A percentile compares a stretch with the other conserved stretches of the same genome.
phyloP scores from a whole-genome alignment of 2,329 filamentous ascomycete genomes.

The Colletotrichum melonis region DNA sequence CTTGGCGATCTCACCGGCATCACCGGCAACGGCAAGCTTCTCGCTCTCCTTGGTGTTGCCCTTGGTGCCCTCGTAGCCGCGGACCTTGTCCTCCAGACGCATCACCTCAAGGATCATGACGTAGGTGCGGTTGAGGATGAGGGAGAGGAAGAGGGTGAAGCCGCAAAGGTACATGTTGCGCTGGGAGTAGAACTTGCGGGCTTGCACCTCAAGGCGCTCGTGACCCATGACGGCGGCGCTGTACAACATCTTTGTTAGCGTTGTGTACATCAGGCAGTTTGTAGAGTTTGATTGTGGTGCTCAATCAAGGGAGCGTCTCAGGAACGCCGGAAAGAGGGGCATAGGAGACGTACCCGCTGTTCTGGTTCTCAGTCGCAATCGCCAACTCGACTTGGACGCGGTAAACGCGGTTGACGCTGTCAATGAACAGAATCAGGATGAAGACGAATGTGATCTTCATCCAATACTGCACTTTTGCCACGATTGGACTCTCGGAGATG shows the following conservation, averaged over 20 bases:
- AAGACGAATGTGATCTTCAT: conserved; percentile 99
- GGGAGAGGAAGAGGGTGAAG: conserved; percentile 97
- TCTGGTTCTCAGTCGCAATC: conserved; percentile 73
- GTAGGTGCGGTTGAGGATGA: conserved; percentile 99
- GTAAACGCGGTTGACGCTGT: conserved; percentile 85
- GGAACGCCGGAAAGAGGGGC: background rate
- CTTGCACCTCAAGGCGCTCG: conserved; percentile 98
- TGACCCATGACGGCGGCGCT: conserved; percentile 81
- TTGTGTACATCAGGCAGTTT: background rate
- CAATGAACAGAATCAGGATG: conserved; percentile 97
- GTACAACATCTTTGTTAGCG: conserved; percentile 3
- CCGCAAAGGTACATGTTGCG: conserved; percentile 99
- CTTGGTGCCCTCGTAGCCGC: conserved; percentile 74
- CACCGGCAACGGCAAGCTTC: conserved; percentile 78
- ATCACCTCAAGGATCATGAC: conserved; percentile 95
- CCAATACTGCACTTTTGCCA: conserved; percentile 96
- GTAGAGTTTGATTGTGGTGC: background rate
- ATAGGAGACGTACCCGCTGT: conserved; percentile 56
- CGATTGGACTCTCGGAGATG: conserved; percentile 85
- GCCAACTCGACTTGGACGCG: conserved; percentile 92
- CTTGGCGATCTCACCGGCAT: conserved; percentile 78
- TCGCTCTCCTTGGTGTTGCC: conserved; percentile 73
- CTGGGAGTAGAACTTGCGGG: conserved; percentile 99
- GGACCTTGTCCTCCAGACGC: conserved; percentile 90
- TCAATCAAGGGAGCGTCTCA: conserved; percentile 10